Evolutionary conservation across 2,329 filamentous ascomycete genomes (phyloP).

Genomic region (Hymenoscyphus fructigenus): DNA sequence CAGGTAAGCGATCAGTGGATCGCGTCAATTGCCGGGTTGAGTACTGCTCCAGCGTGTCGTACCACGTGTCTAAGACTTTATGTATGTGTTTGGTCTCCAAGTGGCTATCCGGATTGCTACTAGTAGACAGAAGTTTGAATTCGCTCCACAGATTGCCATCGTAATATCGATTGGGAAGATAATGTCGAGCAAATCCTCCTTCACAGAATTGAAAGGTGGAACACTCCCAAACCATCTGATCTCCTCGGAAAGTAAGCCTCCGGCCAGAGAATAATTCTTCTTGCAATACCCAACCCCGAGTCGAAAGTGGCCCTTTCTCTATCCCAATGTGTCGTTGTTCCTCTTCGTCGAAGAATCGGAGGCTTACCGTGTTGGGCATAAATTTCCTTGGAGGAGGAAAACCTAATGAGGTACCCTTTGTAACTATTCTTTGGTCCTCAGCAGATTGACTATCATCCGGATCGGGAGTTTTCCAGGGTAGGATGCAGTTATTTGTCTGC

Average conservation of each 20-base stretch:
- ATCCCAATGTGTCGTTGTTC: neutral
- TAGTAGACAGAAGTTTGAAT: neutral
- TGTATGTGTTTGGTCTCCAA: neutral
- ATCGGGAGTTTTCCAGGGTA: neutral
- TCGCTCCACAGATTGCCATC: neutral
- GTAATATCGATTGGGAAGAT: no score
- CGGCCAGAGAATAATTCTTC: constrained; percentile 7
- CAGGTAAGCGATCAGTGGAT: neutral
- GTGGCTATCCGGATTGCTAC: neutral
- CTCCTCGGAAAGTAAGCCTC: neutral
- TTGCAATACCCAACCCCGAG: constrained; percentile 10
- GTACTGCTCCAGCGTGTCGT: neutral
- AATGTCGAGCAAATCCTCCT: neutral
- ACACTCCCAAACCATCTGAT: constrained; percentile 4
- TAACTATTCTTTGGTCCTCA: neutral
- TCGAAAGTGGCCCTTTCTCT: neutral
- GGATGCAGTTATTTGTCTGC: neutral
- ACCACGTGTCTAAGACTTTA: neutral
- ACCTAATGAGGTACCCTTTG: neutral
- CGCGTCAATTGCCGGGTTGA: neutral
- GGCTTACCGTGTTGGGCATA: neutral
- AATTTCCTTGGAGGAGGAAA: neutral
- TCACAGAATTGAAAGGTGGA: neutral
- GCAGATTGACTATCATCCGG: neutral
- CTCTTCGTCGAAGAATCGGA: neutral